These are phyloP conservation scores for Knufia petricola DNA, from an alignment of 2,329 filamentous ascomycete species.

Conservation along the genomic window DNA sequence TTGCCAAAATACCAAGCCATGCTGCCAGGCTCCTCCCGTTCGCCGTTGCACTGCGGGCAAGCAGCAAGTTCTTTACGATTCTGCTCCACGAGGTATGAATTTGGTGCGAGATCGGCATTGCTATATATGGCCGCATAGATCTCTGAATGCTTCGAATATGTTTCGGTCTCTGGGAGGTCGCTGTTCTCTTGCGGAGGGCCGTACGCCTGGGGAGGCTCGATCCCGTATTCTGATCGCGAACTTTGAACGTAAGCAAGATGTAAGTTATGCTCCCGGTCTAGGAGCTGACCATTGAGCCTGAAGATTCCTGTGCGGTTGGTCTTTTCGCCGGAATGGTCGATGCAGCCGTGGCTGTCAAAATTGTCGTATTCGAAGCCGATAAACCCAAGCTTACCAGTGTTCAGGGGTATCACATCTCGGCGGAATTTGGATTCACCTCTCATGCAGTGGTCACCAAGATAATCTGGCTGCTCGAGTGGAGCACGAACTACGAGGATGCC, in stretches of 20 bases:
- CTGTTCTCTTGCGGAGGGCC: no score
- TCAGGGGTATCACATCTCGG: constrained; percentile 14
- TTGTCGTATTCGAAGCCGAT: constrained; percentile 16
- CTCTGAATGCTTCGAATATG: no score
- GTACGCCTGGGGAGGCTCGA: no score
- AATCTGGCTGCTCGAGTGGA: not conserved
- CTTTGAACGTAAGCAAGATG: constrained; percentile 10
- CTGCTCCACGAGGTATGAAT: not conserved
- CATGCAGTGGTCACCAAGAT: not conserved
- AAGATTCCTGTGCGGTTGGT: constrained; percentile 8
- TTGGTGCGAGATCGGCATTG: no score
- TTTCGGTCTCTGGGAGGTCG: no score
- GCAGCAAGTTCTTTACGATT: not conserved
- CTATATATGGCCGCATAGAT: no score
- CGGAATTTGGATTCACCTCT: constrained; percentile 11
- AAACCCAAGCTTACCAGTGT: constrained; percentile 12
- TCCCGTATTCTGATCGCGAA: not conserved
- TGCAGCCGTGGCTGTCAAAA: not conserved
- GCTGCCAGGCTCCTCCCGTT: not conserved
- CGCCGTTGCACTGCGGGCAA: not conserved
- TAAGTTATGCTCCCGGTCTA: constrained; percentile 18
- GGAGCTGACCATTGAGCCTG: constrained; percentile 17
- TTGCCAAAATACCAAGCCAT: constrained; percentile 13
- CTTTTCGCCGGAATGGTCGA: not conserved
- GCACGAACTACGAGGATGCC: not conserved